Percentiles rank a stretch among this genome's conserved stretches.
Conservation (phyloP, 768 basidiomycete species). For the Collybia nuda region DNA sequence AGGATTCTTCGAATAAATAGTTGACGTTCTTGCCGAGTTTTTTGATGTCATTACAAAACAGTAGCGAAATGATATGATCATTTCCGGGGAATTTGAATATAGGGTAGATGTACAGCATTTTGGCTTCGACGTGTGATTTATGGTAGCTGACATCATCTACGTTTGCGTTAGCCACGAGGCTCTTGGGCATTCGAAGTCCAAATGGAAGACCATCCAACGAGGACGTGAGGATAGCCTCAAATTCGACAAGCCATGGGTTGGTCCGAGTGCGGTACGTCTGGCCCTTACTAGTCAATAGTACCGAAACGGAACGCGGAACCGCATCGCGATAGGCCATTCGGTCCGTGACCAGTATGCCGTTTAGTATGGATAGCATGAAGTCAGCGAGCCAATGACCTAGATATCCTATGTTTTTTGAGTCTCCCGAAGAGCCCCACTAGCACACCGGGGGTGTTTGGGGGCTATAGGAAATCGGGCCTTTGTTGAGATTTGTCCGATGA, state of each 20-base stretch:
- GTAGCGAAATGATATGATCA: slow-evolving; percentile 13
- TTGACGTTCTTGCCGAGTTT: neutral
- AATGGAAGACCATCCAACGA: slow-evolving; percentile 19
- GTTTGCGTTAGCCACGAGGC: slow-evolving; percentile 10
- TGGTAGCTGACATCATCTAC: slow-evolving; percentile 20
- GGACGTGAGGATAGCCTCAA: slow-evolving; percentile 22
- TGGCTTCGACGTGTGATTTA: slow-evolving; percentile 16
- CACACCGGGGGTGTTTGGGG: slow-evolving; percentile 32
- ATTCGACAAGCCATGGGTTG: slow-evolving; percentile 25
- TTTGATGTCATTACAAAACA: slow-evolving; percentile 12
- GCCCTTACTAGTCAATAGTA: slow-evolving; percentile 14
- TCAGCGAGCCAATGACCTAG: slow-evolving; percentile 36
- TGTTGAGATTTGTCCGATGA: slow-evolving; percentile 20
- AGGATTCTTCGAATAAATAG: neutral
- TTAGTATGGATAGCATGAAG: slow-evolving; percentile 24
- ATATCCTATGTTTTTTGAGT: slow-evolving; percentile 30
- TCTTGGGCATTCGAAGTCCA: slow-evolving; percentile 16
- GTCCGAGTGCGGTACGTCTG: slow-evolving; percentile 20
- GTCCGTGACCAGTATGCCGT: slow-evolving; percentile 23
- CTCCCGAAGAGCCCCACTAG: slow-evolving; percentile 30
- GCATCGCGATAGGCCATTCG: slow-evolving; percentile 22
- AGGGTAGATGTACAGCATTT: slow-evolving; percentile 10
- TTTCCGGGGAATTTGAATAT: slow-evolving; percentile 11
- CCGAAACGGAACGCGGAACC: slow-evolving; percentile 26
- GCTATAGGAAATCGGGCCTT: slow-evolving; percentile 21